These are phyloP conservation scores for Globisporangium iwayamae DNA, from an alignment of 352 stramenopile species.

Conservation along the genomic window DNA sequence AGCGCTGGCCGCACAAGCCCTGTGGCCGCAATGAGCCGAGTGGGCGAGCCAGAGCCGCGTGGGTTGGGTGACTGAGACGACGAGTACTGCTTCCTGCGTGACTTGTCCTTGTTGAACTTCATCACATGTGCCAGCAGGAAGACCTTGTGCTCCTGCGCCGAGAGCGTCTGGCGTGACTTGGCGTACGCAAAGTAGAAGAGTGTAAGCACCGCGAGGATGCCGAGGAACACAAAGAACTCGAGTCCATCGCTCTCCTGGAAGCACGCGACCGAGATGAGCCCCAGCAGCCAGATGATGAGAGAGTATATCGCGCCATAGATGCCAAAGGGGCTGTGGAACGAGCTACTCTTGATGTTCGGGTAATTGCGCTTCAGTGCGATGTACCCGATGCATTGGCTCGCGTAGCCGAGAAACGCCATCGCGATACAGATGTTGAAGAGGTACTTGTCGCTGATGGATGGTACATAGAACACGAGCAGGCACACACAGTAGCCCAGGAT, in stretches of 20 bases:
- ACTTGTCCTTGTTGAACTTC: conserved; percentile 23
- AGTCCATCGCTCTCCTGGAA: conserved; percentile 28
- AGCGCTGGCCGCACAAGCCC: conserved; percentile 13
- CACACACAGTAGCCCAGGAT: conserved; percentile 24
- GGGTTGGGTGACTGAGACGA: background rate
- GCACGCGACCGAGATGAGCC: conserved; percentile 21
- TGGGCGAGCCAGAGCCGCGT: background rate
- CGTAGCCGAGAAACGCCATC: conserved; percentile 27
- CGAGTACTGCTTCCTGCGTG: conserved; percentile 13
- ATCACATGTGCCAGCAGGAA: conserved; percentile 34
- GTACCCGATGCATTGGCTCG: conserved; percentile 30
- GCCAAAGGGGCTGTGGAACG: conserved; percentile 31
- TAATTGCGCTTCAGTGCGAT: conserved; percentile 29
- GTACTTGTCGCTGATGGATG: conserved; percentile 18
- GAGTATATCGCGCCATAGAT: conserved; percentile 26
- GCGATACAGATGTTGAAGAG: conserved; percentile 34
- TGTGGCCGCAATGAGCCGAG: conserved; percentile 10
- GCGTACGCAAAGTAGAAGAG: conserved; percentile 30
- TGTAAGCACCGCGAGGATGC: conserved; percentile 17
- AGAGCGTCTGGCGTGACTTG: conserved; percentile 29
- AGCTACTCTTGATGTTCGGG: conserved; percentile 24
- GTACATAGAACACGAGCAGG: conserved; percentile 22
- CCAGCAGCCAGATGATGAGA: conserved; percentile 26
- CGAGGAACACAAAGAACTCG: conserved; percentile 17
- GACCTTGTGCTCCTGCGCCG: conserved; percentile 27